Evolutionary conservation across 495 filamentous ascomycete species (phyloP), one percentile per base, ranked within the genome.

Genomic region (Cryomyces minteri): DNA sequence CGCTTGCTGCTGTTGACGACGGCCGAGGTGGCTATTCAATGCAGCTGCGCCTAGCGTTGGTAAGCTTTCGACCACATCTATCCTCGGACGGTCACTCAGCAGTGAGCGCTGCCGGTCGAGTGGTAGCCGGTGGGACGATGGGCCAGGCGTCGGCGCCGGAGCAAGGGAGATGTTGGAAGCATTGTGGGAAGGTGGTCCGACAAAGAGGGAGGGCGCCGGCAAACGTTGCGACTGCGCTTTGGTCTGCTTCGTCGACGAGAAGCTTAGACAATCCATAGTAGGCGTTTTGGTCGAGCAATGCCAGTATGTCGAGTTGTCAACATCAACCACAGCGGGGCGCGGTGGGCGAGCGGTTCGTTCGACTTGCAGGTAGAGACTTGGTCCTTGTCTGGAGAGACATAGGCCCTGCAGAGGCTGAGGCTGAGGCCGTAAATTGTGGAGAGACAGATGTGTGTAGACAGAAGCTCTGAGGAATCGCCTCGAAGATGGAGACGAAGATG

Each of bases 161-260:
- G 75, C 67, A 32, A 88, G 72, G 11, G 83, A 87, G 43, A 73
- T 73, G 60, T 79, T 79, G 14, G 83, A 90, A 32, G 80, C 73
- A 63, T 83, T 79, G 49, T 74, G 77, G 14, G 82, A 88, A 4
- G 82, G 83, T 12, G 80, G 84, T 11, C 77, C 77, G 39, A 84
- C 74, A 56, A 92, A 92, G 37, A 90, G 73, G 14, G 77, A 69
- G 5, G 84, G 84, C 7, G 80, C 80, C 31, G 82, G 80, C 38
- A 81, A 72, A 39, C 80, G 78, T 56, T 79, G 72, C 46, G 48
- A 60, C 52, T 53, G 61, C 56, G 55, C 59, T 60, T 62, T 68
- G 7, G 53, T 38, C 12, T 9, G 9, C 34, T 9, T 14, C 61
- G 58, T 59, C 39, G 32, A 28, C 37, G 31, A 38, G 9, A 3